Evolutionary conservation across 2,329 filamentous ascomycete genomes (phyloP).

Genomic region (Xylaria multiplex): DNA sequence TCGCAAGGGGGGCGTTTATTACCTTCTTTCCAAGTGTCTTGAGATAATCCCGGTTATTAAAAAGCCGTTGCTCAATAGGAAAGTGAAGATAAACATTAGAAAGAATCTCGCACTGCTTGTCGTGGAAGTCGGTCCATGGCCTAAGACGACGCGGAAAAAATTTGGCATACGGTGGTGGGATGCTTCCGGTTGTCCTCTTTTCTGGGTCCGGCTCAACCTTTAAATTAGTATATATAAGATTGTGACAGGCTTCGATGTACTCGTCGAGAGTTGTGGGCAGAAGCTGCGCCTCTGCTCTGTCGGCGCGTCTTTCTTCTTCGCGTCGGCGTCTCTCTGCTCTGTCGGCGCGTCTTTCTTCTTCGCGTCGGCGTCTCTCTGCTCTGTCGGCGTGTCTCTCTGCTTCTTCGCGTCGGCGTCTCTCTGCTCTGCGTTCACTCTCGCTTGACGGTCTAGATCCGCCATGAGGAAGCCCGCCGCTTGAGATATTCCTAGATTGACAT

Average conservation of each 20-base stretch:
- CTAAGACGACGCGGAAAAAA: conserved; percentile 45
- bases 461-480: conserved; percentile 21
- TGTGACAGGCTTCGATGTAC: conserved; percentile 48
- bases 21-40: conserved; percentile 40
- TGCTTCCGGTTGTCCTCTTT: conserved; percentile 14
- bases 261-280: conserved; percentile 46
- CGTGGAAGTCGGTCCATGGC: conserved; percentile 48
- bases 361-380: too few species aligned
- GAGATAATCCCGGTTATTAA: conserved; percentile 44
- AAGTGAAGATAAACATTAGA: conserved; percentile 38
- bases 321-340: too few species aligned
- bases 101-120: conserved; percentile 41
- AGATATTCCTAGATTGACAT: conserved; percentile 28
- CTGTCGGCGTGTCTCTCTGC: too few species aligned
- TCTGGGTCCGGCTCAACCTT: conserved; percentile 41
- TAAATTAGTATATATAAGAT: conserved; percentile 42
- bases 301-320: too few species aligned
- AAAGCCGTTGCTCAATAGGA: conserved; percentile 40
- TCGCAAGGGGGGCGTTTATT: conserved; percentile 32
- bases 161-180: conserved; percentile 46
- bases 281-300: too few species aligned
- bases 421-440: conserved; percentile 10
- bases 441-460: conserved; percentile 21
- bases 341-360: too few species aligned
- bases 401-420: too few species aligned